A percentile compares a stretch with the other conserved stretches of the same genome.
Conservation (phyloP, 2,329 filamentous ascomycete species). For the Hypoxylon sp. region DNA sequence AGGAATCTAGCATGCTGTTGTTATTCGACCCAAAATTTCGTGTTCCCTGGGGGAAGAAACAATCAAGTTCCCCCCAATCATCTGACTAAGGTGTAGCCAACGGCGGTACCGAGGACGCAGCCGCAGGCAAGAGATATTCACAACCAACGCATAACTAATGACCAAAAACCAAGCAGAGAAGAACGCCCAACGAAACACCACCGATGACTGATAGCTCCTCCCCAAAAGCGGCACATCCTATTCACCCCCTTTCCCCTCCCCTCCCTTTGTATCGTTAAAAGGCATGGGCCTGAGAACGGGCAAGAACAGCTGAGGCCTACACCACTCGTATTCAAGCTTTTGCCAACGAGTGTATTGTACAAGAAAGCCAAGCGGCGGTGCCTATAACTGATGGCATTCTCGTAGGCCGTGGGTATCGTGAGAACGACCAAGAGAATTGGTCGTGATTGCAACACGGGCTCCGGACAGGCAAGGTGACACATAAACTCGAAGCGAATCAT, state of each 20-base stretch:
- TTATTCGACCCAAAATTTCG: slow-evolving; percentile 21
- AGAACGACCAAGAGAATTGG: slow-evolving; percentile 27
- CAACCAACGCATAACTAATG: slow-evolving; percentile 23
- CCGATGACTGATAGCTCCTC: slow-evolving; percentile 38
- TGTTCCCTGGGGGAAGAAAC: slow-evolving; percentile 14
- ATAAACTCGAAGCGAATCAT: slow-evolving; percentile 1
- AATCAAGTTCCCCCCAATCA: slow-evolving; percentile 4
- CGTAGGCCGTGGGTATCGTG: slow-evolving; percentile 39
- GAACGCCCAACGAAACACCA: slow-evolving; percentile 46
- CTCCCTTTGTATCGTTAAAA: slow-evolving; percentile 37
- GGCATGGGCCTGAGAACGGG: slow-evolving; percentile 36
- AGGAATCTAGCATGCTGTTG: slow-evolving; percentile 31
- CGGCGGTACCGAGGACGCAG: slow-evolving; percentile 5
- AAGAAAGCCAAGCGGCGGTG: slow-evolving; percentile 35
- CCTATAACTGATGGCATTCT: slow-evolving; percentile 34
- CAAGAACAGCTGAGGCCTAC: slow-evolving; percentile 37
- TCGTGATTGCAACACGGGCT: slow-evolving; percentile 27
- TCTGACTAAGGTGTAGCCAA: slow-evolving; percentile 9
- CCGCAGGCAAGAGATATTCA: slow-evolving; percentile 22
- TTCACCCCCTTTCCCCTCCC: slow-evolving; percentile 18
- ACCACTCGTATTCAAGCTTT: slow-evolving; percentile 35
- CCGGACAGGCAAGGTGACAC: slow-evolving; percentile 4
- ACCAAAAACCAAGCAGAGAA: slow-evolving; percentile 29
- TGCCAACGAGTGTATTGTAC: slow-evolving; percentile 37
- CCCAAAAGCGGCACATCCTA: slow-evolving; percentile 29